Percentiles rank a stretch among this genome's conserved stretches.
Conservation (phyloP, 2,329 filamentous ascomycete genomes). For the Paecilomyces dactylethromorphus region DNA sequence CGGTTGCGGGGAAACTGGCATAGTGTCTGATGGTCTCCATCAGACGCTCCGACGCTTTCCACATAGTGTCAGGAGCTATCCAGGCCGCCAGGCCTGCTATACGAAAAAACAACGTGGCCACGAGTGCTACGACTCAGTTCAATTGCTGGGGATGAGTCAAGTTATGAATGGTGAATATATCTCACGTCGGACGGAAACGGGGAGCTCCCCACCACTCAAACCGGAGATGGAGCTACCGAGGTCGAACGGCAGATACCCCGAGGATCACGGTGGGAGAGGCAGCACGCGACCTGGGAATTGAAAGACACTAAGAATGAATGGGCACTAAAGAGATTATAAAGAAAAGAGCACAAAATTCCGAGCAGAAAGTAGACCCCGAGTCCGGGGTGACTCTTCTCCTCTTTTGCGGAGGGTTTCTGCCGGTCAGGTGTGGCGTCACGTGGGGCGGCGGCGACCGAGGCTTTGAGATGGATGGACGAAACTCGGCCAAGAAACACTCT, state of each 20-base stretch:
- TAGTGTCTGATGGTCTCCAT: slow-evolving; percentile 98
- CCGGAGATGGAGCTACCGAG: slow-evolving; percentile 8
- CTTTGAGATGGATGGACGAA: background rate
- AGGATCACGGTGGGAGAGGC: background rate
- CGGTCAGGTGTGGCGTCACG: background rate
- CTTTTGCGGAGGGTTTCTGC: background rate
- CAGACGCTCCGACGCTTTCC: slow-evolving; percentile 83
- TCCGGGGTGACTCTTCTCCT: background rate
- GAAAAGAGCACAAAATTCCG: background rate
- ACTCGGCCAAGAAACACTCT: background rate
- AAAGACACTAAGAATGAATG: background rate
- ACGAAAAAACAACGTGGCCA: background rate
- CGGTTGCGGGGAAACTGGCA: slow-evolving; percentile 92
- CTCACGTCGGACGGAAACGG: slow-evolving; percentile 11
- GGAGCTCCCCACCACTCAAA: slow-evolving; percentile 6
- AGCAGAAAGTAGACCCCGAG: background rate
- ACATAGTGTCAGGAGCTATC: slow-evolving; percentile 54
- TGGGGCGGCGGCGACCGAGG: background rate
- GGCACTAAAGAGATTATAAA: background rate
- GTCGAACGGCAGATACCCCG: slow-evolving; percentile 2
- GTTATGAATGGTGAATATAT: background rate
- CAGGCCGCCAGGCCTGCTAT: slow-evolving; percentile 4
- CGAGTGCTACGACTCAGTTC: background rate
- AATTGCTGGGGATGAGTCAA: background rate
- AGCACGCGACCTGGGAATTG: background rate